Conservation (phyloP, 176 grass and related monocot species). For the Triticum dicoccoides region DNA sequence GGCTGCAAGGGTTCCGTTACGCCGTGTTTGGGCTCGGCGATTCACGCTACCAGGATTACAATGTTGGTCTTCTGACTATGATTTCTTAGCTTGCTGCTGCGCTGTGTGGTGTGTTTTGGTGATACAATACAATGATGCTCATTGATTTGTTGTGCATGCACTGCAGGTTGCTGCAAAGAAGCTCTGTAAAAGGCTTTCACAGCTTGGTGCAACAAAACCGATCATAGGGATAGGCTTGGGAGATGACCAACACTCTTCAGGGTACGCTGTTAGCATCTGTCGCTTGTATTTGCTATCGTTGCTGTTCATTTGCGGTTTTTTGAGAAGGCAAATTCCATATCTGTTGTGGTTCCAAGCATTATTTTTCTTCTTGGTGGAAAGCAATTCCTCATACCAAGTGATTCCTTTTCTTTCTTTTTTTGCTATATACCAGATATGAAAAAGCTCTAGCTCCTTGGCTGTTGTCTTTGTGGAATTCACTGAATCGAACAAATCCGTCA, state of each 20-base stretch:
- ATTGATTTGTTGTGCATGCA: background rate
- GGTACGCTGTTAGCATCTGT: conserved; percentile 43
- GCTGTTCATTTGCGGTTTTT: background rate
- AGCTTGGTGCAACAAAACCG: conserved; percentile 63
- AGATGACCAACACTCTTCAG: conserved; percentile 83
- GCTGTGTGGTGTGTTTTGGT: too few species aligned
- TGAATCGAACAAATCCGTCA: conserved; percentile 49
- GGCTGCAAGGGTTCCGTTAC: conserved; percentile 60
- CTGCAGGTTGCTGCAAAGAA: conserved; percentile 84
- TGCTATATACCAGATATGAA: conserved; percentile 52
- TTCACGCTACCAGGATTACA: conserved; percentile 81
- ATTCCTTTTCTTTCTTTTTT: background rate
- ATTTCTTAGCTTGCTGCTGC: background rate
- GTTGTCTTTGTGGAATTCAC: conserved; percentile 65
- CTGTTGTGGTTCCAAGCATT: background rate
- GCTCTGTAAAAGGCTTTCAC: conserved; percentile 71
- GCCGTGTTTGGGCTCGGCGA: conserved; percentile 87
- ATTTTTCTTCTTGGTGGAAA: background rate
- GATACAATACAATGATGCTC: too few species aligned
- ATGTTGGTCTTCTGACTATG: conserved; percentile 32
- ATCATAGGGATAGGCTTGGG: conserved; percentile 81
- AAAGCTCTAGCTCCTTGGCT: conserved; percentile 78
- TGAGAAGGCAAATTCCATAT: background rate
- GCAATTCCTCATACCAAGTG: background rate
- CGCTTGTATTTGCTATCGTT: too few species aligned